These are phyloP conservation scores for Panicum hallii DNA, from an alignment of 202 grass and related monocot genomes.

Conservation along the genomic window DNA sequence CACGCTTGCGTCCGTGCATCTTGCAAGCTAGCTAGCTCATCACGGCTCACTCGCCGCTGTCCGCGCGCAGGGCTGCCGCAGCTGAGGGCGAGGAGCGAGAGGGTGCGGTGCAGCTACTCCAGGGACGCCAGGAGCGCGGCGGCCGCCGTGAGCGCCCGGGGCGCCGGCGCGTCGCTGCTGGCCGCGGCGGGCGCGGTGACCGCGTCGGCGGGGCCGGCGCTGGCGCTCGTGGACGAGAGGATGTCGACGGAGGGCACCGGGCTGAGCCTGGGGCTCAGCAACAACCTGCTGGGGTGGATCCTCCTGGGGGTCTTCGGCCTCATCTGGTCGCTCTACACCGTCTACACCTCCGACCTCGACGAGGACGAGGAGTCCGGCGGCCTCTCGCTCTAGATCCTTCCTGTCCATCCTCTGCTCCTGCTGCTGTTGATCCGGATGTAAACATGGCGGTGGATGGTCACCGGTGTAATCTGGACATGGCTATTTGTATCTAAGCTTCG, in stretches of 20 bases:
- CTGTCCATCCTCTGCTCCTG: neutral
- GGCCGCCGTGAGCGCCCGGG: conserved; percentile 31
- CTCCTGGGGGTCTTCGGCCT: conserved; percentile 79
- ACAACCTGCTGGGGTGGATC: conserved; percentile 93
- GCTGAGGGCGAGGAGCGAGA: conserved; percentile 63
- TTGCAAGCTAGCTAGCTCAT: too few relatives aligned
- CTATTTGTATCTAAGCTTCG: conserved; percentile 47
- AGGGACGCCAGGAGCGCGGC: conserved; percentile 55
- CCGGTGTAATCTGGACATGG: conserved; percentile 44
- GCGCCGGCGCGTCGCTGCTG: conserved; percentile 52
- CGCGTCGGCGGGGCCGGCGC: conserved; percentile 58
- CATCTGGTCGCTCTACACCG: conserved; percentile 90
- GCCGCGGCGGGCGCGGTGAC: conserved; percentile 52
- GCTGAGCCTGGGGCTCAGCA: conserved; percentile 84
- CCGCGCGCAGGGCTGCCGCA: conserved; percentile 48
- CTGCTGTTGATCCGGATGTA: neutral
- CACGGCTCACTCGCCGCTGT: too few relatives aligned
- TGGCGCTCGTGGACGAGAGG: conserved; percentile 89
- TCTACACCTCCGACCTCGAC: conserved; percentile 84
- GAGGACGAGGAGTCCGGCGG: conserved; percentile 96
- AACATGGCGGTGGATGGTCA: conserved; percentile 1
- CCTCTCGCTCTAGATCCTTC: conserved; percentile 63
- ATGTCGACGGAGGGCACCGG: conserved; percentile 94
- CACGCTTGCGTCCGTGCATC: too few relatives aligned
- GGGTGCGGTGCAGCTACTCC: conserved; percentile 70